phyloP scores from a whole-genome alignment of 345 rosid species.

The Salix suchowensis region DNA sequence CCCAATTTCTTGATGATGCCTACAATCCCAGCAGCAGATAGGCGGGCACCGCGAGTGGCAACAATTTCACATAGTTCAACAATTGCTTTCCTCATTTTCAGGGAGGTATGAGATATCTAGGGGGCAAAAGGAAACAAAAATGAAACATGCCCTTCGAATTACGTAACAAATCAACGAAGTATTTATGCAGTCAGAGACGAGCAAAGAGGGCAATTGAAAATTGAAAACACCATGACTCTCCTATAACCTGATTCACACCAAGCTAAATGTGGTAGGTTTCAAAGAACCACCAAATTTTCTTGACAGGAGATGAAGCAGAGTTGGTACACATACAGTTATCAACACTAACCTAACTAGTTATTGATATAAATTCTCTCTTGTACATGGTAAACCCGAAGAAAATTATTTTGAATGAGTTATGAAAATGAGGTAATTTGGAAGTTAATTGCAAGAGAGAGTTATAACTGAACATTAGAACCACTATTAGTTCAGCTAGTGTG shows the following conservation, averaged over 20 bases:
- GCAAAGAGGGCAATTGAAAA: background rate
- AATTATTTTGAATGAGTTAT: too few species aligned
- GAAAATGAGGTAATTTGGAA: too few species aligned
- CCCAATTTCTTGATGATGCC: conserved; percentile 76
- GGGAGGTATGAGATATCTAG: conserved; percentile 56
- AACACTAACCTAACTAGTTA: background rate
- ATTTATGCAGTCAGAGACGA: background rate
- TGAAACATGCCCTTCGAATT: background rate
- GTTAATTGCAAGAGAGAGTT: too few species aligned
- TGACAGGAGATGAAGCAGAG: background rate
- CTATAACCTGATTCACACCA: background rate
- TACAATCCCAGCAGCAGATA: conserved; percentile 68
- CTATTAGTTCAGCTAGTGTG: too few species aligned
- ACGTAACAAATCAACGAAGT: background rate
- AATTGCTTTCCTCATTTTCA: conserved; percentile 56
- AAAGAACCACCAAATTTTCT: background rate
- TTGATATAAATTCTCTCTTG: background rate
- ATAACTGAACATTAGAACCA: too few species aligned
- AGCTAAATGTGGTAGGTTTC: background rate
- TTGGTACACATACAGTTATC: background rate
- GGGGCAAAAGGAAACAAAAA: background rate
- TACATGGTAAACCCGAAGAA: too few species aligned
- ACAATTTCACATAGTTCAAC: conserved; percentile 55
- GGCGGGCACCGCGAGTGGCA: conserved; percentile 65
- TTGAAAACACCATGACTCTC: background rate